Percentiles rank a stretch among this genome's conserved stretches.
These are phyloP conservation scores for Juglanconis sp. DNA, from an alignment of 2,329 filamentous ascomycete species.

Conservation along the genomic window DNA sequence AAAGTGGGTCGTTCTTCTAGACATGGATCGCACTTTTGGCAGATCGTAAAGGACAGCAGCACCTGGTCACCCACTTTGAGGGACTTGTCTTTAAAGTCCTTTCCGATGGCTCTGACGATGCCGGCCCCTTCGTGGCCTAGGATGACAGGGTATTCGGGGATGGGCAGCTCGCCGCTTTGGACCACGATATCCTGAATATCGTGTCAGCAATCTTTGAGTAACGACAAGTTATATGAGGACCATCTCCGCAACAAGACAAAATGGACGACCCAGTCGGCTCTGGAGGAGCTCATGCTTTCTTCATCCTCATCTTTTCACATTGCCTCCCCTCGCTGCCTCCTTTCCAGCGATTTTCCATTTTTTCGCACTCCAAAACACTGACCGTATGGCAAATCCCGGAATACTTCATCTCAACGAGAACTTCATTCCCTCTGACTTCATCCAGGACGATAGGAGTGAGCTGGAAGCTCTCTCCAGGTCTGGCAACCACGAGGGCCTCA, in stretches of 20 bases:
- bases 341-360: background rate
- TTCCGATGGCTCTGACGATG: constrained; percentile 28
- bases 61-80: constrained; percentile 32
- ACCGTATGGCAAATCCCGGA: constrained; percentile 14
- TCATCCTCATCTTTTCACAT: background rate
- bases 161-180: constrained; percentile 24
- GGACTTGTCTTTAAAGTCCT: constrained; percentile 22
- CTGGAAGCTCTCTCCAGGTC: constrained; percentile 12
- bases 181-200: constrained; percentile 25
- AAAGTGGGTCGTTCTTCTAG: constrained; percentile 24
- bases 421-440: constrained; percentile 12
- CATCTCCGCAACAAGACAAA: too few species aligned
- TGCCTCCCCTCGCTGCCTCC: background rate
- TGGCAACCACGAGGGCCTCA: constrained; percentile 9
- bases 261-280: background rate
- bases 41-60: constrained; percentile 32
- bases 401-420: constrained; percentile 17
- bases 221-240: too few species aligned
- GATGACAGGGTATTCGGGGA: constrained; percentile 26
- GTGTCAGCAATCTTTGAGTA: background rate
- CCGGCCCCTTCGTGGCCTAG: constrained; percentile 27
- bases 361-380: background rate
- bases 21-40: constrained; percentile 31
- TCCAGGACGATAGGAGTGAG: constrained; percentile 9
- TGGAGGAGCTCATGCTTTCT: background rate